Conservation (phyloP, 2,329 filamentous ascomycete genomes). For the Colletotrichum melonis region DNA sequence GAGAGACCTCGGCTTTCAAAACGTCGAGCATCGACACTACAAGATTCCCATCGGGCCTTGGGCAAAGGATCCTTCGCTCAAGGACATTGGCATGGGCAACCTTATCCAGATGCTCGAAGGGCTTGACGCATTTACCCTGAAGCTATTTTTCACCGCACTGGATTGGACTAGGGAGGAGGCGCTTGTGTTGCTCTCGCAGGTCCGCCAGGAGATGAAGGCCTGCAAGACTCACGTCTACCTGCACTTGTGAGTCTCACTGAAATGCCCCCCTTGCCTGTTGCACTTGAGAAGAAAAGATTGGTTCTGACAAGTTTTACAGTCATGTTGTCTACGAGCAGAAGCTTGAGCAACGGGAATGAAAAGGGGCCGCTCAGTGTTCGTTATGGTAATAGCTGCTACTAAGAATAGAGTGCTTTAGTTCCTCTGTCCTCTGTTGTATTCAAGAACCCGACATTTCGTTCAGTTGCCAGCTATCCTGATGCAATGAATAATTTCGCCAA, state of each 20-base stretch:
- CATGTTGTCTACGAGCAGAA: slow-evolving; percentile 36
- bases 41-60: slow-evolving; percentile 50
- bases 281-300: no score
- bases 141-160: slow-evolving; percentile 42
- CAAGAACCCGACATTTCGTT: no score
- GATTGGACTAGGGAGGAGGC: slow-evolving; percentile 43
- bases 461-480: no score
- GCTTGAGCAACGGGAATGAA: not conserved
- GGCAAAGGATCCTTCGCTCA: slow-evolving; percentile 45
- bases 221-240: slow-evolving; percentile 40
- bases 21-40: slow-evolving; percentile 44
- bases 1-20: slow-evolving; percentile 47
- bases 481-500: no score
- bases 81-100: slow-evolving; percentile 44
- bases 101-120: slow-evolving; percentile 36
- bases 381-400: no score
- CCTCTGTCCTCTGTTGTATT: no score
- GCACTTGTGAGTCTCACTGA: slow-evolving; percentile 34
- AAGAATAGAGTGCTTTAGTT: no score
- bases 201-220: slow-evolving; percentile 43
- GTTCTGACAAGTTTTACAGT: not conserved
- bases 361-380: no score
- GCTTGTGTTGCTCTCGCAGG: slow-evolving; percentile 41
- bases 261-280: no score
- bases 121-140: slow-evolving; percentile 40